phyloP scores from a whole-genome alignment of 257 asterid species.

The Thymus mandschuricus region DNA sequence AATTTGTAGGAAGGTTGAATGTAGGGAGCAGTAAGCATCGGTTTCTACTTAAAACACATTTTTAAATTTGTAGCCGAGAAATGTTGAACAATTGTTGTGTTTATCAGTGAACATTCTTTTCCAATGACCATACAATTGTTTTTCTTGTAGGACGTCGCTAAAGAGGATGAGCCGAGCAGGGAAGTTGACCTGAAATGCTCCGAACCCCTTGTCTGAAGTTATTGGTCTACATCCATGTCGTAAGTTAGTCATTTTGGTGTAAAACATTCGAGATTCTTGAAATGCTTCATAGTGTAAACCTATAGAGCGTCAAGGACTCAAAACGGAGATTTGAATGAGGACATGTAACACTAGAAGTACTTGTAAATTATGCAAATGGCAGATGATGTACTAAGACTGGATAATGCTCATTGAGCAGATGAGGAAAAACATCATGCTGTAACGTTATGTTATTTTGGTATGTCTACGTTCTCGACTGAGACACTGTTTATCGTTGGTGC shows the following conservation, averaged over 20 bases:
- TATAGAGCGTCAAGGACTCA: not conserved
- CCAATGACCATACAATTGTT: slow-evolving; percentile 16
- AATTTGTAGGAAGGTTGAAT: not conserved
- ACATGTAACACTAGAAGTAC: slow-evolving; percentile 20
- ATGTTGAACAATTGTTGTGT: slow-evolving; percentile 7
- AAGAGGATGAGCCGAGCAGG: slow-evolving; percentile 44
- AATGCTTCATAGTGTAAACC: slow-evolving; percentile 22
- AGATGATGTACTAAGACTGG: slow-evolving; percentile 10
- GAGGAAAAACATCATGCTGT: not conserved
- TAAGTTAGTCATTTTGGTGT: slow-evolving; percentile 27
- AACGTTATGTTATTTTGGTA: not conserved
- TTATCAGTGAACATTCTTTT: slow-evolving; percentile 9
- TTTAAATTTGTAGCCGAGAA: not conserved
- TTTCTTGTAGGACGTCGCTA: slow-evolving; percentile 39
- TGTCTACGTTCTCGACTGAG: not conserved
- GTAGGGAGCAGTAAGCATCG: not conserved
- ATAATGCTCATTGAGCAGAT: not conserved
- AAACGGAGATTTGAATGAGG: slow-evolving; percentile 21
- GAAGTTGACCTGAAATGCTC: slow-evolving; percentile 46
- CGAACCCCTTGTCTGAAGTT: slow-evolving; percentile 40
- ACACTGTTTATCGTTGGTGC: not conserved
- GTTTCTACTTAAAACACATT: not conserved
- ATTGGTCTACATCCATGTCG: slow-evolving; percentile 25
- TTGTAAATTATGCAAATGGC: slow-evolving; percentile 39
- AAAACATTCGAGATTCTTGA: slow-evolving; percentile 11